Percentiles rank a stretch among this genome's conserved stretches.
Evolutionary conservation across 176 grass and related monocot species (phyloP).

Genomic region (Oryza officinalis): DNA sequence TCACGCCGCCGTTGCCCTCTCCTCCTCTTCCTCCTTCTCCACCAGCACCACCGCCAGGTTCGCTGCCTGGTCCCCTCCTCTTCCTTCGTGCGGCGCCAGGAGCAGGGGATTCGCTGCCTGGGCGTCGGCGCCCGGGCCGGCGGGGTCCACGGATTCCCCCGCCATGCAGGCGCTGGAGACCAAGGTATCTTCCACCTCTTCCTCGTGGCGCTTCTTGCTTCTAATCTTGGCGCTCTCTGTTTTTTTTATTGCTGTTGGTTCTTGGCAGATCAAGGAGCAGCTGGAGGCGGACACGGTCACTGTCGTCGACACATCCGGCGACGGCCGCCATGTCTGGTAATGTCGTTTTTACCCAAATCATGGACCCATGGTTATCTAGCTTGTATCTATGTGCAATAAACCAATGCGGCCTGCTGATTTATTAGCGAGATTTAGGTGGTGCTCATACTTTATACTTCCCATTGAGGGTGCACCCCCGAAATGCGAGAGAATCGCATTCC

Average conservation of each 20-base stretch:
- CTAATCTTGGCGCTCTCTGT: neutral
- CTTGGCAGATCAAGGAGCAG: constrained; percentile 70
- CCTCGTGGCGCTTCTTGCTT: neutral
- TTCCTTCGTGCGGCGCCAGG: neutral
- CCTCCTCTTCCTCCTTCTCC: neutral
- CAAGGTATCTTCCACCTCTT: constrained; percentile 38
- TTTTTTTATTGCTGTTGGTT: neutral
- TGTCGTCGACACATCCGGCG: constrained; percentile 67
- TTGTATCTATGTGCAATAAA: neutral
- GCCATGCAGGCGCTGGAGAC: constrained; percentile 47
- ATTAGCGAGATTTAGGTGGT: neutral
- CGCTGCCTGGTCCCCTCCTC: neutral
- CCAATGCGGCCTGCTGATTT: neutral
- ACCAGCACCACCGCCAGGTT: neutral
- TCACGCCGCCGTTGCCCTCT: constrained; percentile 9
- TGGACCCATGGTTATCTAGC: neutral
- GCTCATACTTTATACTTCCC: neutral
- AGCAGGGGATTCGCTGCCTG: constrained; percentile 38
- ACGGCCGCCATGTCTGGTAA: constrained; percentile 67
- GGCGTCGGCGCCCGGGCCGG: constrained; percentile 32
- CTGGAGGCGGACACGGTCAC: constrained; percentile 64
- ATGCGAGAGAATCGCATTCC: too few relatives aligned
- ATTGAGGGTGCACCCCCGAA: neutral
- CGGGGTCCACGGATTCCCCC: constrained; percentile 35
- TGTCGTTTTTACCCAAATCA: neutral